phyloP scores from a whole-genome alignment of 495 filamentous ascomycete genomes.

The Neurospora tetrasperma region DNA sequence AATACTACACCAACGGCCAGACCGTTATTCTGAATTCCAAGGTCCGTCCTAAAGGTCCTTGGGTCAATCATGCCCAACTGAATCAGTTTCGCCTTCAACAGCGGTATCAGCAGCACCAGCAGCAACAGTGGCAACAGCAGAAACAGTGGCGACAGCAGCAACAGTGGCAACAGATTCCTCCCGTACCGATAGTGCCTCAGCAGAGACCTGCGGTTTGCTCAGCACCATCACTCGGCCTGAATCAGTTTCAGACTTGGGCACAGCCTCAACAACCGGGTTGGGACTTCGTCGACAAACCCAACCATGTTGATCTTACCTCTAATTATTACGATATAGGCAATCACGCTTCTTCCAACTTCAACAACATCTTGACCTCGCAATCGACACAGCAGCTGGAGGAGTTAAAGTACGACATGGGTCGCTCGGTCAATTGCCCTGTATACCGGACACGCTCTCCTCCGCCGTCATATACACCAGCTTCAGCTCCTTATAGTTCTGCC shows the following conservation, averaged over 20 bases:
- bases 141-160: not conserved
- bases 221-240: not conserved
- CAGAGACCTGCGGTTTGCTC: not conserved
- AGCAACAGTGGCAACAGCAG: not conserved
- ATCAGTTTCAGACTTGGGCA: not conserved
- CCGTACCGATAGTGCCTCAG: not conserved
- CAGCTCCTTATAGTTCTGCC: not conserved
- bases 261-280: not conserved
- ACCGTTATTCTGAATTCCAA: not conserved
- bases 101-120: not conserved
- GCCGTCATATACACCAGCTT: not conserved
- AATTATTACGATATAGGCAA: not conserved
- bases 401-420: not conserved
- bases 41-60: not conserved
- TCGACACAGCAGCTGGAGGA: not conserved
- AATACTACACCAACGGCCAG: not conserved
- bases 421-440: not conserved
- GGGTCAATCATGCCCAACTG: not conserved
- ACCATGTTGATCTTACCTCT: too few species aligned
- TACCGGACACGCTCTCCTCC: not conserved
- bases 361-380: not conserved
- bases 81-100: too few species aligned
- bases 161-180: not conserved
- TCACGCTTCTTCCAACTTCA: not conserved
- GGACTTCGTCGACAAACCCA: not conserved